Percentiles rank a stretch among this genome's conserved stretches.
Evolutionary conservation across 352 stramenopile species (phyloP).

Genomic region (Globisporangium acanthophoron): DNA sequence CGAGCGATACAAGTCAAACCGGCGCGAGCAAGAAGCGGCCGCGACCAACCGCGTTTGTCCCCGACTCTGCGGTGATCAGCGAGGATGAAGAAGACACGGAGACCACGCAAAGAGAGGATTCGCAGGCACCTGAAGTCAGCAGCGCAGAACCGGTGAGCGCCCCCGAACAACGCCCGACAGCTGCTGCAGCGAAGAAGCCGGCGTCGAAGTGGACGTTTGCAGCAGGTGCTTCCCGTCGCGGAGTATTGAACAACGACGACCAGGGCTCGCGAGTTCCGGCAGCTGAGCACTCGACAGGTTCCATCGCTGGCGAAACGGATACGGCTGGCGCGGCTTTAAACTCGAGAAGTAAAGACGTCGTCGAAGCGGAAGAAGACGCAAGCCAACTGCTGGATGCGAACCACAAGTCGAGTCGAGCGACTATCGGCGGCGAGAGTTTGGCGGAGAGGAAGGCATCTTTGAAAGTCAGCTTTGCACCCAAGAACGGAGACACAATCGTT

Average conservation of each 20-base stretch:
- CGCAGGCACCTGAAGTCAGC: neutral
- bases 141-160: too few relatives aligned
- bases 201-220: neutral
- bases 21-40: neutral
- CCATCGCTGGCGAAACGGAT: constrained; percentile 4
- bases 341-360: neutral
- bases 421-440: neutral
- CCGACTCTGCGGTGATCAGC: neutral
- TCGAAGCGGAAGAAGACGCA: neutral
- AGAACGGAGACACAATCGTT: constrained; percentile 1
- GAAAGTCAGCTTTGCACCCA: constrained; percentile 12
- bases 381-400: neutral
- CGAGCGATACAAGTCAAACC: neutral
- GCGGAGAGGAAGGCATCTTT: constrained; percentile 11
- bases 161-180: too few relatives aligned
- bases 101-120: constrained; percentile 3
- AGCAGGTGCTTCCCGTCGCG: neutral
- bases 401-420: constrained; percentile 1
- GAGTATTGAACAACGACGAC: neutral
- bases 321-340: constrained; percentile 4
- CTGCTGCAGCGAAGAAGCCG: neutral
- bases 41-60: neutral
- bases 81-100: constrained; percentile 3
- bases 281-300: neutral
- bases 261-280: too few relatives aligned